phyloP scores from a whole-genome alignment of 345 rosid genomes.

The Moricandia moricandioides region DNA sequence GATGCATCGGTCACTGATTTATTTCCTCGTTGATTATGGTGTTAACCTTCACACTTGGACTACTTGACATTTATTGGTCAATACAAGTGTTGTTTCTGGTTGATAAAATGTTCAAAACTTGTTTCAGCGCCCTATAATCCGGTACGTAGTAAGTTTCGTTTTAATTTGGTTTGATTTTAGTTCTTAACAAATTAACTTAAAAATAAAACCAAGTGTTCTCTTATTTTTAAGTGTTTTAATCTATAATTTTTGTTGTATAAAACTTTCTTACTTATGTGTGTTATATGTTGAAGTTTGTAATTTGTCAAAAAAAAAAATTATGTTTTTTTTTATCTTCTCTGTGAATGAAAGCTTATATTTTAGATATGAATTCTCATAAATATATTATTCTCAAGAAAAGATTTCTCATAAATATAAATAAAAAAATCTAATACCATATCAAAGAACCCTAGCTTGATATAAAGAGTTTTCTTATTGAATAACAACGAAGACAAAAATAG shows the following conservation, averaged over 20 bases:
- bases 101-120: too few species aligned
- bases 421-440: too few species aligned
- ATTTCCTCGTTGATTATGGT: constrained; percentile 40
- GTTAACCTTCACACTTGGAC: not conserved
- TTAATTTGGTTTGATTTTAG: not conserved
- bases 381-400: too few species aligned
- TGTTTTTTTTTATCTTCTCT: not conserved
- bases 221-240: not conserved
- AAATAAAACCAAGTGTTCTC: not conserved
- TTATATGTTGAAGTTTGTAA: not conserved
- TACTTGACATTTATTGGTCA: not conserved
- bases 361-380: not conserved
- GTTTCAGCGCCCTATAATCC: too few species aligned
- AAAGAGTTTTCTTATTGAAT: too few species aligned
- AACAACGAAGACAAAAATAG: too few species aligned
- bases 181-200: not conserved
- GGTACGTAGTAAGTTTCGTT: not conserved
- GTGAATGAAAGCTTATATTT: not conserved
- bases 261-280: not conserved
- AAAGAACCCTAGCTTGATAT: too few species aligned
- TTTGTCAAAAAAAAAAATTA: not conserved
- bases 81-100: not conserved
- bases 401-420: too few species aligned
- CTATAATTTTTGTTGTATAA: not conserved
- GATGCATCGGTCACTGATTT: constrained; percentile 40